phyloP scores from a whole-genome alignment of 148 eudicot species.

The Rhododendron griersonianum region DNA sequence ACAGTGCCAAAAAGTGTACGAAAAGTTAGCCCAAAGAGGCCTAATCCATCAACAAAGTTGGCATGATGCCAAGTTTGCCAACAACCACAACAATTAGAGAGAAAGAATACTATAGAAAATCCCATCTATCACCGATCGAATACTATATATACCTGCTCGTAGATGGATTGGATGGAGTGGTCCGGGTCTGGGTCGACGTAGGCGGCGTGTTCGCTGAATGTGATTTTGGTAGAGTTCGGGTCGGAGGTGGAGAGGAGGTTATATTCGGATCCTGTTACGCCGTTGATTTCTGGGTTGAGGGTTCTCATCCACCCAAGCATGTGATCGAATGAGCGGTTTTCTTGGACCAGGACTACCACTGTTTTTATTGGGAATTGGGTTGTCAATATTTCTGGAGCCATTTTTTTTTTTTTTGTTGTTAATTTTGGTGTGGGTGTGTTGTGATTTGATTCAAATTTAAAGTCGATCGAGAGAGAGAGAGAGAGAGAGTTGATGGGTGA shows the following conservation, averaged over 20 bases:
- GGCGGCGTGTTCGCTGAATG: slow-evolving; percentile 25
- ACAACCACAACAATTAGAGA: background rate
- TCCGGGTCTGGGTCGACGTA: slow-evolving; percentile 55
- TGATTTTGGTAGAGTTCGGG: slow-evolving; percentile 19
- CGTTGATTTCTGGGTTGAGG: slow-evolving; percentile 23
- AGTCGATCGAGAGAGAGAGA: background rate
- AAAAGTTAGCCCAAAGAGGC: too few species aligned
- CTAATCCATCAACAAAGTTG: too few species aligned
- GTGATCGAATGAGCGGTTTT: slow-evolving; percentile 31
- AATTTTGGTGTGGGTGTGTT: background rate
- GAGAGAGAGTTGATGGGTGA: background rate
- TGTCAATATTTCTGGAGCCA: background rate
- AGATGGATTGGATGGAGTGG: slow-evolving; percentile 49
- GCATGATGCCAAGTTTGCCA: too few species aligned
- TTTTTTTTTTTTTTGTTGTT: background rate
- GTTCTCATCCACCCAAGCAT: slow-evolving; percentile 31
- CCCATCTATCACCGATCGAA: background rate
- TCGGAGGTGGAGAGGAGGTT: slow-evolving; percentile 34
- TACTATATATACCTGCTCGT: slow-evolving; percentile 39
- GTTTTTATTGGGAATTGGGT: slow-evolving; percentile 23
- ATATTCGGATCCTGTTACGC: slow-evolving; percentile 30
- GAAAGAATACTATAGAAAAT: background rate
- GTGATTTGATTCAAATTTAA: background rate
- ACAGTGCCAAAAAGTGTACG: too few species aligned
- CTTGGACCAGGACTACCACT: slow-evolving; percentile 30